A percentile compares a stretch with the other conserved stretches of the same genome.
Conservation (phyloP, 2,329 filamentous ascomycete genomes). For the Raffaelea deltoideospora region DNA sequence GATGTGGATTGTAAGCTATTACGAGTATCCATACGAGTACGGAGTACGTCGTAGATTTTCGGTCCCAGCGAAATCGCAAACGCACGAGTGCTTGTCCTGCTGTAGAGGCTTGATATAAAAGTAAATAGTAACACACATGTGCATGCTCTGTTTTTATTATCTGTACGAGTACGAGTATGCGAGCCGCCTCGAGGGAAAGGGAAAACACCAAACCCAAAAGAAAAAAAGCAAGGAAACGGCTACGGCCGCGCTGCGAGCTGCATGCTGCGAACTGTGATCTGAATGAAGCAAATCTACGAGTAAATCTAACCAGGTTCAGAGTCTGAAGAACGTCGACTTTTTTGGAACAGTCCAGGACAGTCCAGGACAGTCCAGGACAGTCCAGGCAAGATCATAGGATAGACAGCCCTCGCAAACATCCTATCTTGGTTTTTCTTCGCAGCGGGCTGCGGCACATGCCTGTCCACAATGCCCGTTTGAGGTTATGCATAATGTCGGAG, state of each 20-base stretch:
- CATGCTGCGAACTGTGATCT: background rate
- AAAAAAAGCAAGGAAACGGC: background rate
- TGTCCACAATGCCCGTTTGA: background rate
- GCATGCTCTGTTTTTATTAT: too few species aligned
- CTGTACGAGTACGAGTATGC: background rate
- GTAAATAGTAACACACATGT: background rate
- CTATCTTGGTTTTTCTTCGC: background rate
- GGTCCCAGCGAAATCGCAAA: background rate
- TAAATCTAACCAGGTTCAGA: too few species aligned
- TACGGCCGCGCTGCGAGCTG: background rate
- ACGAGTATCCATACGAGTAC: too few species aligned
- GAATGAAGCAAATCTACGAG: background rate
- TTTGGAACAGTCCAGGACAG: too few species aligned
- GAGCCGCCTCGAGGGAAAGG: background rate
- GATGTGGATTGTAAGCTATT: too few species aligned
- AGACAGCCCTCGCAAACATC: too few species aligned
- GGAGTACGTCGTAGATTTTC: background rate
- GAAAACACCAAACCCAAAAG: background rate
- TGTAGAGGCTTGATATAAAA: too few species aligned
- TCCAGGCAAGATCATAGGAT: too few species aligned
- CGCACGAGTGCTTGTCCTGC: too few species aligned
- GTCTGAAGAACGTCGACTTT: too few species aligned
- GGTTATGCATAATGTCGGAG: conserved; percentile 4
- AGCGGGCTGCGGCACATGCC: background rate
- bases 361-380: too few species aligned